Conservation (phyloP, 2,329 filamentous ascomycete genomes). For the Dothideomycetes sp. region DNA sequence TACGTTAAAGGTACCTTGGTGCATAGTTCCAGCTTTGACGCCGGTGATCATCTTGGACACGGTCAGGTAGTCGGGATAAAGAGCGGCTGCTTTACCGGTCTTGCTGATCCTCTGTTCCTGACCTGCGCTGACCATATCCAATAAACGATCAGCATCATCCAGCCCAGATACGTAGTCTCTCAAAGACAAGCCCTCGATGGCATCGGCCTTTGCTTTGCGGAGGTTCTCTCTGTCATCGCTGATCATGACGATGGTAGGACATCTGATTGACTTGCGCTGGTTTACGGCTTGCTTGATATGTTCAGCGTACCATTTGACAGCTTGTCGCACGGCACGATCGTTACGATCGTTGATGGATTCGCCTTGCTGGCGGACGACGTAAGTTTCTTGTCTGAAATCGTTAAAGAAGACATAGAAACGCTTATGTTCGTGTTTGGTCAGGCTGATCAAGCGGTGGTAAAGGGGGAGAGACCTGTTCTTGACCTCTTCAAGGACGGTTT, state of each 20-base stretch:
- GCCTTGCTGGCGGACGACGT: conserved; percentile 60
- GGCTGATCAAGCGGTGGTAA: conserved; percentile 81
- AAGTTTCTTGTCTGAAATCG: conserved; percentile 88
- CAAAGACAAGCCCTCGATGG: conserved; percentile 55
- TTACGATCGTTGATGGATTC: conserved; percentile 96
- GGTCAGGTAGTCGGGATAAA: conserved; percentile 84
- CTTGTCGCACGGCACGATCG: conserved; percentile 77
- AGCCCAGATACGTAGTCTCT: conserved; percentile 72
- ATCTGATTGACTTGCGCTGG: conserved; percentile 38
- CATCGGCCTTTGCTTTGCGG: conserved; percentile 66
- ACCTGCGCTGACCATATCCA: conserved; percentile 86
- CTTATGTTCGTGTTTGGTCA: conserved; percentile 94
- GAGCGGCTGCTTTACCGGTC: conserved; percentile 55
- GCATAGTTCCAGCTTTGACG: conserved; percentile 74
- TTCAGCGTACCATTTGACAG: conserved; percentile 80
- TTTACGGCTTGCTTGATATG: conserved; percentile 60
- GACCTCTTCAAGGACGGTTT: conserved; percentile 92
- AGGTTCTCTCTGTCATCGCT: conserved; percentile 87
- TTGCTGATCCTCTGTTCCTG: conserved; percentile 56
- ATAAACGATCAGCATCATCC: conserved; percentile 69
- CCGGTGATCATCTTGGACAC: conserved; percentile 92
- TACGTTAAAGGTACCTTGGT: conserved; percentile 92
- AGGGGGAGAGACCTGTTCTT: conserved; percentile 87
- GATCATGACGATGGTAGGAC: conserved; percentile 80
- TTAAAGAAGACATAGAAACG: conserved; percentile 99